Conservation (phyloP, 768 basidiomycete genomes). For the Xerocomellus amylosporus region DNA sequence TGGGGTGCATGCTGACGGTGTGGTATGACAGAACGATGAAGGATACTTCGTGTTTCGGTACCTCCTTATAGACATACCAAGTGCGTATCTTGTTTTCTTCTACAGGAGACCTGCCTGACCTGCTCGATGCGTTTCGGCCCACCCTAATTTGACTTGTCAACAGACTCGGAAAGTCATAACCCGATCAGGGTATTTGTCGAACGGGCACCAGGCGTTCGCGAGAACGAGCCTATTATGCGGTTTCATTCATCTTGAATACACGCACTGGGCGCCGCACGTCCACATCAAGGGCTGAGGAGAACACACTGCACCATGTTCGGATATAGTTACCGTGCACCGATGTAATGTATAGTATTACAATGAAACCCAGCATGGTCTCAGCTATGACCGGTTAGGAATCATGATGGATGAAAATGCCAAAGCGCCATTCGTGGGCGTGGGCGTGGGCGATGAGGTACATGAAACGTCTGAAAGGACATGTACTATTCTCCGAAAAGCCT, state of each 20-base stretch:
- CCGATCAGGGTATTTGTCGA: conserved; percentile 70
- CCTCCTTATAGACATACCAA: conserved; percentile 75
- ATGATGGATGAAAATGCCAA: conserved; percentile 7
- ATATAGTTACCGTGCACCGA: conserved; percentile 16
- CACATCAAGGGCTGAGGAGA: conserved; percentile 11
- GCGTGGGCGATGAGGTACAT: conserved; percentile 12
- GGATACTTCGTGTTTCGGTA: conserved; percentile 79
- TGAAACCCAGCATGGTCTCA: conserved; percentile 25
- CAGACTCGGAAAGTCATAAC: conserved; percentile 62
- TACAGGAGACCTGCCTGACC: not conserved
- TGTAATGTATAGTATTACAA: conserved; percentile 27
- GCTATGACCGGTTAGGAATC: conserved; percentile 7
- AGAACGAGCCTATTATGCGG: conserved; percentile 68
- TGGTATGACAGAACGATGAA: conserved; percentile 55
- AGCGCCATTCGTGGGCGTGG: conserved; percentile 5
- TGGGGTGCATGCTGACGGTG: conserved; percentile 7
- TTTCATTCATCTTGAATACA: conserved; percentile 47
- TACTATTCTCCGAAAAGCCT: conserved; percentile 89
- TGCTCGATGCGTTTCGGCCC: conserved; percentile 4
- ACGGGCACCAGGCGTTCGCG: conserved; percentile 59
- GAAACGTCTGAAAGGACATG: conserved; percentile 12
- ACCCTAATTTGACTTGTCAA: conserved; percentile 10
- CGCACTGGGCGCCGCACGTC: conserved; percentile 7
- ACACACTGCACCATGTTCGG: conserved; percentile 10
- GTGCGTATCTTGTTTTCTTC: conserved; percentile 44